Evolutionary conservation across 768 basidiomycete genomes (phyloP).

Genomic region (Trametes cinnabarina): DNA sequence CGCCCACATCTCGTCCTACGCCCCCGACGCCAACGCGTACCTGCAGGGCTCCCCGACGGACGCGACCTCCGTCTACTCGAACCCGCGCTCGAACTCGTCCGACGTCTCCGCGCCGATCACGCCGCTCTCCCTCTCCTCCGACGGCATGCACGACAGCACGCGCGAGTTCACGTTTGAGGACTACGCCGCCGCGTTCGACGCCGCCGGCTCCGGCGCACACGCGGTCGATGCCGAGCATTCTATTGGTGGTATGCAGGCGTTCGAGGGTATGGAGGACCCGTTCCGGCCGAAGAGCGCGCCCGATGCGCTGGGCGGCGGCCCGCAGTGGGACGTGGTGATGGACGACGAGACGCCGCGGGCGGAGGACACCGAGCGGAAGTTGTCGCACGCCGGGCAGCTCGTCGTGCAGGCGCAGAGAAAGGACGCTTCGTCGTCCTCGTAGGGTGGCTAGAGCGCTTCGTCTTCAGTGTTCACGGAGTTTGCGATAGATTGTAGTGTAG

Average conservation of each 20-base stretch:
- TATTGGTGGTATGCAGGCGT: slow-evolving; percentile 4
- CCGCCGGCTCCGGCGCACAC: neutral
- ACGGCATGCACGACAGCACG: neutral
- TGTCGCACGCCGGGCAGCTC: slow-evolving; percentile 2
- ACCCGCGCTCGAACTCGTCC: slow-evolving; percentile 19
- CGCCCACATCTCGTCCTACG: neutral
- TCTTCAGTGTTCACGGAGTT: too few relatives aligned
- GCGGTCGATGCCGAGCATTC: neutral
- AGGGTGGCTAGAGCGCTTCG: neutral
- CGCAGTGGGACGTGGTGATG: slow-evolving; percentile 3
- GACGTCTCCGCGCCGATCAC: slow-evolving; percentile 21
- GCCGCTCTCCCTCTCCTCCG: slow-evolving; percentile 13
- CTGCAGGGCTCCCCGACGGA: slow-evolving; percentile 6
- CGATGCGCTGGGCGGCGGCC: neutral
- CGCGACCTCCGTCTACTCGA: slow-evolving; percentile 8
- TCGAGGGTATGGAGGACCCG: slow-evolving; percentile 6
- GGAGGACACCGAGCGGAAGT: neutral
- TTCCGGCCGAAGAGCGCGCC: slow-evolving; percentile 6
- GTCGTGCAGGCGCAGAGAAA: neutral
- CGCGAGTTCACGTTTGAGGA: slow-evolving; percentile 1
- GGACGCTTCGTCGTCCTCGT: neutral
- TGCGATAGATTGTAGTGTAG: too few relatives aligned
- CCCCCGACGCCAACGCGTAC: neutral
- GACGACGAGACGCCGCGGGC: slow-evolving; percentile 13
- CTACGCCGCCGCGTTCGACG: neutral